These are phyloP conservation scores for Lentinula guzmanii DNA, from an alignment of 768 basidiomycete species.

Conservation along the genomic window DNA sequence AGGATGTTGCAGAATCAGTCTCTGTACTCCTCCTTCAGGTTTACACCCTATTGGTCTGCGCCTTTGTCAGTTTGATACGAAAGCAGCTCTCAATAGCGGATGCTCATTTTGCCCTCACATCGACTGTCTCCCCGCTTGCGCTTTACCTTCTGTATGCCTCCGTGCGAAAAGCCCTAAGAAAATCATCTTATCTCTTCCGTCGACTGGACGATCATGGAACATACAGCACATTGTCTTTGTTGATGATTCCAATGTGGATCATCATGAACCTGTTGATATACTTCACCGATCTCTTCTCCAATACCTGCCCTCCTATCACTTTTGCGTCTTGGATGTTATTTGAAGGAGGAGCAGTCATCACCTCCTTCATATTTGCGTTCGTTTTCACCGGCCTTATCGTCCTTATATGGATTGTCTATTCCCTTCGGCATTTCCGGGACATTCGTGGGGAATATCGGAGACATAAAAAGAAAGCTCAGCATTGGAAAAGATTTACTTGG, in stretches of 20 bases:
- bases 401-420: neutral
- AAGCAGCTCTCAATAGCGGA: constrained; percentile 5
- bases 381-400: neutral
- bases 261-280: constrained; percentile 2
- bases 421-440: constrained; percentile 6
- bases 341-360: neutral
- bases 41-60: constrained; percentile 2
- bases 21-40: constrained; percentile 6
- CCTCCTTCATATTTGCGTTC: neutral
- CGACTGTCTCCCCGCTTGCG: constrained; percentile 7
- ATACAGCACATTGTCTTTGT: neutral
- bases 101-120: constrained; percentile 8
- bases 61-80: constrained; percentile 5
- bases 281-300: constrained; percentile 3
- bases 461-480: neutral
- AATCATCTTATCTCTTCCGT: neutral
- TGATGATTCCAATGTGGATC: constrained; percentile 5
- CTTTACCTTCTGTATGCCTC: constrained; percentile 6
- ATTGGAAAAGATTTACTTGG: constrained; percentile 1
- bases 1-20: constrained; percentile 1
- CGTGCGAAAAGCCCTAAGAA: neutral
- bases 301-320: constrained; percentile 2
- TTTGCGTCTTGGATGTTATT: constrained; percentile 4
- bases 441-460: constrained; percentile 6
- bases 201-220: neutral